Evolutionary conservation across 116 monocot genomes (phyloP).

Genomic region (Papilionanthe hybrid): DNA sequence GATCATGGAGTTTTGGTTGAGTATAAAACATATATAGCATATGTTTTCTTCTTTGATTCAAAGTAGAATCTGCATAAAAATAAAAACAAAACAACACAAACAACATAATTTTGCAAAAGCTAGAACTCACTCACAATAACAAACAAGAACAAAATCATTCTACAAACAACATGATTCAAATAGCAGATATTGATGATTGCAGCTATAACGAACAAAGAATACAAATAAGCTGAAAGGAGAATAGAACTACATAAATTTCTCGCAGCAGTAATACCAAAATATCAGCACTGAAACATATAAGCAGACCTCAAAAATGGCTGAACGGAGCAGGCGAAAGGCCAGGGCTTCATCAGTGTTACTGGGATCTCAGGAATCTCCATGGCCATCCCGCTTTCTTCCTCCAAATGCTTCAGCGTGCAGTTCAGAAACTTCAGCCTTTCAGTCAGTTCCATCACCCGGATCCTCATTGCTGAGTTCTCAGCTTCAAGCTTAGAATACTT

Average conservation of each 20-base stretch:
- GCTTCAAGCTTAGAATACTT: constrained; percentile 17
- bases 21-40: no score
- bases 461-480: constrained; percentile 20
- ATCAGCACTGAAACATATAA: constrained; percentile 37
- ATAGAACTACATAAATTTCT: neutral
- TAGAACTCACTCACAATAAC: no score
- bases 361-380: constrained; percentile 64
- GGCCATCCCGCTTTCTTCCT: constrained; percentile 47
- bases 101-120: no score
- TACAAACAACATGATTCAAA: neutral
- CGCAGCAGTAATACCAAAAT: neutral
- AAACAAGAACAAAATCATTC: neutral
- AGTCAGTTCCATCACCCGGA: constrained; percentile 16
- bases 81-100: no score
- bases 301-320: constrained; percentile 39
- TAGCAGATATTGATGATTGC: neutral
- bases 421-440: constrained; percentile 35
- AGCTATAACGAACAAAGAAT: neutral
- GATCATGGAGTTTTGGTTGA: no score
- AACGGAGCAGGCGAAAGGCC: constrained; percentile 39
- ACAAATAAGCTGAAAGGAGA: neutral
- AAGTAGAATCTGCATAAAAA: no score
- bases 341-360: constrained; percentile 52
- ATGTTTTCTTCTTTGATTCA: no score
- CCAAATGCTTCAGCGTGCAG: constrained; percentile 33